Evolutionary conservation across 164 flowering plant species (phyloP), one percentile per base, ranked within the genome.

Genomic region (Buxus sempervirens): DNA sequence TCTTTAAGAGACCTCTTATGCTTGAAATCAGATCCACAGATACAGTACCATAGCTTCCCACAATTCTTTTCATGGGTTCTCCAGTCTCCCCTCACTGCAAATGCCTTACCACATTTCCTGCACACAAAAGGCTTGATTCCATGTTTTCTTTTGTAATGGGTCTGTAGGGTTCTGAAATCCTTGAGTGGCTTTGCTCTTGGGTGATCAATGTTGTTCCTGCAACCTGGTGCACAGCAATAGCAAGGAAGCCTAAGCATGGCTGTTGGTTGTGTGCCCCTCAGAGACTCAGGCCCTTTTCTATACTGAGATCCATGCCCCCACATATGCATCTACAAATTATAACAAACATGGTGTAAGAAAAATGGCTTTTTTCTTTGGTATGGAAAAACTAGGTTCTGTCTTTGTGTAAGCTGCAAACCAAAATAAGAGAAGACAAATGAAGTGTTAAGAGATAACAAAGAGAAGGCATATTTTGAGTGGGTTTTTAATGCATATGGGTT

Each of bases 301-400:
- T 90, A 90, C 60, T 90, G 97, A 3, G 97, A 90, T 74, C 97
- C 97, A 79, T 90, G 97, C 53, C 97, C 97, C 97, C 97, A 90
- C 97, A 90, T 90, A 68, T 90, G 97, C 97, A 90, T 90, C 97
- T 90, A 72, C 61, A 72, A 69, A 41, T 5, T 9, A 36, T 27
- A 48, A 22, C 1, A 15, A 57, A 25, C 6, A 7, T n/a, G 12
- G 42, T 10, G 1, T 57, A 12, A 7, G 18, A 32, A 32, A 32
- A 32, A 3, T 32, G 7, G 38, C 5, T 32, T 32, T 7, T 32
- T 32, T 32, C 38, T 32, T 32, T 45, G 51, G 51, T 45, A 45
- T 45, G 51, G 51, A 45, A 10, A 32, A 45, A 45, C 51, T 45
- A 45, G 16, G 18, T 45, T 45, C 20, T 38, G 10, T n/a, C 64